Evolutionary conservation across 495 filamentous ascomycete species (phyloP).

Genomic region (Hypoxylon perforatum): DNA sequence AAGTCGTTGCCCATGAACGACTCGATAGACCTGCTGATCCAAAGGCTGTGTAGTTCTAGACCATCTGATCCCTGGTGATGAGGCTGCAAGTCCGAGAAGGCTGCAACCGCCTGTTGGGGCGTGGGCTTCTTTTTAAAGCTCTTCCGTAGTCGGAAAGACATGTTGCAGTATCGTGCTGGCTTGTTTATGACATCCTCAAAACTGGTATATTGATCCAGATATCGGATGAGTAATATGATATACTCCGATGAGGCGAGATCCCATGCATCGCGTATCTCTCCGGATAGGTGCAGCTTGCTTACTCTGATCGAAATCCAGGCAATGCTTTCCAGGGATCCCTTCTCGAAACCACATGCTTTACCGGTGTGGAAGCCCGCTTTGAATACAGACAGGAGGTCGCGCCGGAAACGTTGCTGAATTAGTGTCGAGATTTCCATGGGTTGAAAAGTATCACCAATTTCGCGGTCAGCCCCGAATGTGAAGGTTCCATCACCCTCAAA

Average conservation of each 20-base stretch:
- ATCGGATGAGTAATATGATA: constrained; percentile 80
- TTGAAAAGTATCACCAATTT: not conserved
- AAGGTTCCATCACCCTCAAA: constrained; percentile 44
- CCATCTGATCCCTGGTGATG: not conserved
- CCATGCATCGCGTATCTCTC: constrained; percentile 84
- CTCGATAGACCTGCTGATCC: constrained; percentile 79
- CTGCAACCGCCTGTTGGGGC: constrained; percentile 56
- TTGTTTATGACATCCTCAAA: constrained; percentile 52
- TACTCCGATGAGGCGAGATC: constrained; percentile 73
- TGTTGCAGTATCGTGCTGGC: not conserved
- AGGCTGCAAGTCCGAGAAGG: constrained; percentile 53
- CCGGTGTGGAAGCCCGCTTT: constrained; percentile 81
- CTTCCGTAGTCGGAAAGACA: constrained; percentile 61
- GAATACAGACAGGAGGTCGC: constrained; percentile 71
- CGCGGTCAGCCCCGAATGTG: constrained; percentile 3
- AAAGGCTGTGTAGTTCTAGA: constrained; percentile 60
- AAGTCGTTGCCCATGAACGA: constrained; percentile 77
- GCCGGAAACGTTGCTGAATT: constrained; percentile 57
- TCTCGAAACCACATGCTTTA: constrained; percentile 61
- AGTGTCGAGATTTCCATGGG: not conserved
- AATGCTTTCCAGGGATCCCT: constrained; percentile 53
- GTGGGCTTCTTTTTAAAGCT: constrained; percentile 67
- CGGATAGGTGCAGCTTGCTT: constrained; percentile 76
- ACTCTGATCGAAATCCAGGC: constrained; percentile 75
- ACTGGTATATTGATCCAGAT: constrained; percentile 65